Evolutionary conservation across 495 filamentous ascomycete species (phyloP).

Genomic region (Hapsidospora chrysogenum): DNA sequence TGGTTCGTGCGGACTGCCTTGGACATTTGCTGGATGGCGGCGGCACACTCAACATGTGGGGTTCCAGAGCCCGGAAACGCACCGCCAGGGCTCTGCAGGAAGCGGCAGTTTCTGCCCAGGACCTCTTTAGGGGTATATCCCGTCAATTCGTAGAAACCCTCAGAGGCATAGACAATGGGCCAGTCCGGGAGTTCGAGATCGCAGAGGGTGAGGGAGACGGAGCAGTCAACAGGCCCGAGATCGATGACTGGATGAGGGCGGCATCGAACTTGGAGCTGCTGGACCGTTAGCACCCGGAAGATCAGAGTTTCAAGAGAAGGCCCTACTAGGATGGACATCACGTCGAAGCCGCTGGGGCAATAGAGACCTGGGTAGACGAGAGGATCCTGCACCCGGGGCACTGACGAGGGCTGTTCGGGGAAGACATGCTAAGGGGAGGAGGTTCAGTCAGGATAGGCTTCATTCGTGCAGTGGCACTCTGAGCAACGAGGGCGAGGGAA

Average conservation of each 20-base stretch:
- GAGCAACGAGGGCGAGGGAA: too few species aligned
- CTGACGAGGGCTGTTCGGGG: too few species aligned
- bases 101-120: slow-evolving; percentile 34
- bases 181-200: slow-evolving; percentile 23
- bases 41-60: slow-evolving; percentile 16
- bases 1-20: slow-evolving; percentile 17
- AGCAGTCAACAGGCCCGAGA: slow-evolving; percentile 27
- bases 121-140: slow-evolving; percentile 25
- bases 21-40: slow-evolving; percentile 19
- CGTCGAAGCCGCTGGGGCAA: slow-evolving; percentile 24
- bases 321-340: slow-evolving; percentile 29
- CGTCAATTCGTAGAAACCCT: slow-evolving; percentile 23
- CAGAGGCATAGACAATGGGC: slow-evolving; percentile 32
- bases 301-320: neutral
- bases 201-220: slow-evolving; percentile 30
- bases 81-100: slow-evolving; percentile 29
- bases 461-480: too few species aligned
- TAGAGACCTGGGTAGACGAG: slow-evolving; percentile 33
- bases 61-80: slow-evolving; percentile 11
- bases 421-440: too few species aligned
- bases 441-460: too few species aligned
- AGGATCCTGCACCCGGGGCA: slow-evolving; percentile 11
- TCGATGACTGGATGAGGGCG: slow-evolving; percentile 27
- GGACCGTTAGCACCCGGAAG: neutral
- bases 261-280: slow-evolving; percentile 18